Conservation (phyloP, 768 basidiomycete species). For the Serendipita sp. region DNA sequence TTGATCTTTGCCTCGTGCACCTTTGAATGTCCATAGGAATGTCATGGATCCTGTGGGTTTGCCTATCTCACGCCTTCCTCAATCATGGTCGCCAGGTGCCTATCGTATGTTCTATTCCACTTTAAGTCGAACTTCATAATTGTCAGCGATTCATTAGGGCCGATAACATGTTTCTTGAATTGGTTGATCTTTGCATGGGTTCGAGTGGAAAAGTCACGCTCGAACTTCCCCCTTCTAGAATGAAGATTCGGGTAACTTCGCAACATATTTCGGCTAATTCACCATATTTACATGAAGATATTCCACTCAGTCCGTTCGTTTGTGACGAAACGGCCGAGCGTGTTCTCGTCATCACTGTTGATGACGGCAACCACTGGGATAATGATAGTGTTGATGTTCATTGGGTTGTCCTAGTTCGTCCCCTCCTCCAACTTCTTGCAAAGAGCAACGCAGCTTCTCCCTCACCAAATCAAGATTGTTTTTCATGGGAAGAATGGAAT, state of each 20-base stretch:
- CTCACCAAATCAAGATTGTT: neutral
- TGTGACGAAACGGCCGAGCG: neutral
- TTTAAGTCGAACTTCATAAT: no score
- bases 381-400: no score
- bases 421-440: neutral
- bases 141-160: no score
- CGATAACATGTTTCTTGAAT: no score
- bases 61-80: neutral
- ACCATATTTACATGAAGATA: neutral
- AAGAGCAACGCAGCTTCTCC: no score
- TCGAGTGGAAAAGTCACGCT: no score
- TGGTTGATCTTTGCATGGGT: no score
- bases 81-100: neutral
- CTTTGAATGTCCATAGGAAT: no score
- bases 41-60: neutral
- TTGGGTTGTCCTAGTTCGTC: neutral
- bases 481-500: neutral
- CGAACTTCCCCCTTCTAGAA: neutral
- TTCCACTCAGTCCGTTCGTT: neutral
- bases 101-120: no score
- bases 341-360: neutral
- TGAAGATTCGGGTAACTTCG: neutral
- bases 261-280: neutral
- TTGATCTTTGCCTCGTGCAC: no score
- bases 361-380: no score